These are phyloP conservation scores for Colletotrichum truncatum DNA, from an alignment of 2,329 filamentous ascomycete genomes.

Conservation along the genomic window DNA sequence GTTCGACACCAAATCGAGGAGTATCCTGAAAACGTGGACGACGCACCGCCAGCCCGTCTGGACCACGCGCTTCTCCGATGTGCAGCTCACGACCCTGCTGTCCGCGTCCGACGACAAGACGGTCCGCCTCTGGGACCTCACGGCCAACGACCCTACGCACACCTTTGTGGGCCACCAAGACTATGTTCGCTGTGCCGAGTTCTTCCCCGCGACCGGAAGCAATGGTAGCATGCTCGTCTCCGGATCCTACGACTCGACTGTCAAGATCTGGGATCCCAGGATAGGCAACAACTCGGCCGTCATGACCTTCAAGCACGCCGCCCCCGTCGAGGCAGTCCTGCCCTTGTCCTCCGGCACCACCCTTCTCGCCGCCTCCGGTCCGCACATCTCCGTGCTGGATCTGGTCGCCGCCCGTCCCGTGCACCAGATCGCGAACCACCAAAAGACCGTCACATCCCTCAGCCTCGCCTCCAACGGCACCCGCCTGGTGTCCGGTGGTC, in stretches of 20 bases:
- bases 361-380: slow-evolving; percentile 84
- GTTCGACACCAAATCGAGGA: slow-evolving; percentile 88
- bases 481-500: slow-evolving; percentile 84
- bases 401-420: slow-evolving; percentile 90
- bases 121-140: slow-evolving; percentile 93
- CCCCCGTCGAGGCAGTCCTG: slow-evolving; percentile 87
- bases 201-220: slow-evolving; percentile 72
- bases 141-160: slow-evolving; percentile 77
- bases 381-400: slow-evolving; percentile 89
- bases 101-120: slow-evolving; percentile 93
- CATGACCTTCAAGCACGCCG: slow-evolving; percentile 95
- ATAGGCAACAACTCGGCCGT: slow-evolving; percentile 68
- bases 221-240: slow-evolving; percentile 83
- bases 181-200: slow-evolving; percentile 88
- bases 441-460: slow-evolving; percentile 95
- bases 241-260: slow-evolving; percentile 94
- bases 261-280: slow-evolving; percentile 92
- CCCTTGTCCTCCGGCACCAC: slow-evolving; percentile 88
- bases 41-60: slow-evolving; percentile 95
- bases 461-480: slow-evolving; percentile 82
- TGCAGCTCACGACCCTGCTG: slow-evolving; percentile 86
- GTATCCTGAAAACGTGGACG: slow-evolving; percentile 94
- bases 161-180: slow-evolving; percentile 89
- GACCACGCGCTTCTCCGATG: slow-evolving; percentile 90
- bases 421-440: slow-evolving; percentile 89